Base-by-base conservation (phyloP, 192 early-diverging fungal genomes). In the Podila horticola region DNA sequence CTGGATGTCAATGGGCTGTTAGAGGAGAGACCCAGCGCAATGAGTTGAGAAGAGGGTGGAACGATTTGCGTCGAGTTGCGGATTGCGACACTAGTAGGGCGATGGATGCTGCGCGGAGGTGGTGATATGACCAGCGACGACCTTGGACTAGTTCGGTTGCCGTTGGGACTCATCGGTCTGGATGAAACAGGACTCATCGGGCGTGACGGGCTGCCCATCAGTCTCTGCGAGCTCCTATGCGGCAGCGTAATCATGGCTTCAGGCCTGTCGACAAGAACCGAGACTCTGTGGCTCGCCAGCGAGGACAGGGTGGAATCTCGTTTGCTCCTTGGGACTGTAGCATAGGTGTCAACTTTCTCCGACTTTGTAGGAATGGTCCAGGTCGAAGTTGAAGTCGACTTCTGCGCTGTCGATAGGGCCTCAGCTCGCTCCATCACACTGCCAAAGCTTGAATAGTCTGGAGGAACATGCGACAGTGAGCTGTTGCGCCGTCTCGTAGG, bases 51-150 rank as follows among this genome's bases (percentile, higher is more conserved):
- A 1, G 52, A 55, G 10, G 51, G 77, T 8, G 77, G 71, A 20
- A 81, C 30, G 26, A 81, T 81, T n/a, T 81, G 77, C 1, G 77
- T 81, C 45, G 77, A 81, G 38, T 81, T 66, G 26, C 77, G 59
- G 13, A 81, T 69, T 17, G 77, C 49, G 2, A 73, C 65, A 58
- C 77, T 81, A 24, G 55, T 26, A 17, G 77, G 77, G 4, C 77
- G 77, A 11, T 73, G 71, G 24, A 73, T 59, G 38, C 77, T 81
- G 22, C 77, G 58, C 19, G 77, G 77, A 19, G 77, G 77, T 0
- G 77, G 77, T 0, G 77, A 64, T 29, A 81, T 81, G 15, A 81
- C 77, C 13, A 81, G 33, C 2, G 77, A 81, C 59, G 28, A 72
- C 33, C 77, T 68, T 24, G 77, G 77, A 24, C 77, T 81, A 38